Evolutionary conservation across 2,329 filamentous ascomycete species (phyloP).

Genomic region (Verticillium dahliae): DNA sequence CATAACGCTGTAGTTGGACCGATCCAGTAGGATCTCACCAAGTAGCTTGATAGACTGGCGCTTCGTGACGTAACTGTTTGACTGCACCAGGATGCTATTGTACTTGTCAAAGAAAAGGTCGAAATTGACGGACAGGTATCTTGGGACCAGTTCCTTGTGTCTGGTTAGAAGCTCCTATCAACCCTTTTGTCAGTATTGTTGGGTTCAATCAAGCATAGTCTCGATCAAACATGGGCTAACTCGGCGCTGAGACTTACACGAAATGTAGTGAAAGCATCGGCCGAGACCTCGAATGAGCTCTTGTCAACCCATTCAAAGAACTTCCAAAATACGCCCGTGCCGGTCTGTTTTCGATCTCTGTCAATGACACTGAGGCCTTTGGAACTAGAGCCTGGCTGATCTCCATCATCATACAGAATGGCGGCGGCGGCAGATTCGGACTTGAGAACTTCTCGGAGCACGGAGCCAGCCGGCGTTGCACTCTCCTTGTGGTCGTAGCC

Average conservation of each 20-base stretch:
- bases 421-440: slow-evolving; percentile 86
- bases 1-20: slow-evolving; percentile 97
- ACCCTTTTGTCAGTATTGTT: not conserved
- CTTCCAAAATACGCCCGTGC: slow-evolving; percentile 86
- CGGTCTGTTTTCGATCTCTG: slow-evolving; percentile 66
- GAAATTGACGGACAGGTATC: slow-evolving; percentile 85
- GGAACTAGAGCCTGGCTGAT: slow-evolving; percentile 61
- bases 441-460: slow-evolving; percentile 81
- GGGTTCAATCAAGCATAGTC: too few relatives aligned
- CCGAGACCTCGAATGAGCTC: slow-evolving; percentile 91
- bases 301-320: slow-evolving; percentile 98
- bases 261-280: slow-evolving; percentile 97
- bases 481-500: slow-evolving; percentile 89
- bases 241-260: slow-evolving; percentile 53
- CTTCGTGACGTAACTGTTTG: slow-evolving; percentile 95
- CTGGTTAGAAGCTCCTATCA: slow-evolving; percentile 82
- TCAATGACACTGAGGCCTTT: slow-evolving; percentile 74
- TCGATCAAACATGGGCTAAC: not conserved
- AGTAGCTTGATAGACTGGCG: slow-evolving; percentile 96
- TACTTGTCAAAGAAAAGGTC: slow-evolving; percentile 89
- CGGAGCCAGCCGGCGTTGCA: slow-evolving; percentile 83
- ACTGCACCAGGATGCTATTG: slow-evolving; percentile 81
- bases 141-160: slow-evolving; percentile 85
- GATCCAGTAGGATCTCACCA: slow-evolving; percentile 87
- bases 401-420: slow-evolving; percentile 86